Conservation (phyloP, 1,284 basidiomycete genomes). For the Rugosomyces carneus region DNA sequence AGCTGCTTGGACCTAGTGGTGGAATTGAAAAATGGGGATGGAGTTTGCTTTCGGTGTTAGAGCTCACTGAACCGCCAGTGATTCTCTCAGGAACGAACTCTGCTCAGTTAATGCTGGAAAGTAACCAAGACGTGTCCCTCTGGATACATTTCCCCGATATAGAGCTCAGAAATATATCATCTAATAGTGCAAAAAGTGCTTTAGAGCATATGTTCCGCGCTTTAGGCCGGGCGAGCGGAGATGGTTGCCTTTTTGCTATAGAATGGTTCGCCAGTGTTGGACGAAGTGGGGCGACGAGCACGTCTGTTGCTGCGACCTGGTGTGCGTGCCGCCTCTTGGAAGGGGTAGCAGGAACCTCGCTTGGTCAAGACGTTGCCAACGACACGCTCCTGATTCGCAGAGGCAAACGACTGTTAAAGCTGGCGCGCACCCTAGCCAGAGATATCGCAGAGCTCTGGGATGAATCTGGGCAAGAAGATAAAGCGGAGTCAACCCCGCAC, state of each 20-base stretch:
- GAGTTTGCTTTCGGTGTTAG: conserved; percentile 70
- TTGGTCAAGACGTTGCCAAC: conserved; percentile 26
- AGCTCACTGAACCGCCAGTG: conserved; percentile 56
- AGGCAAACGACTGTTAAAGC: conserved; percentile 55
- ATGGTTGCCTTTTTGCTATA: conserved; percentile 64
- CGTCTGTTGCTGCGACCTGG: conserved; percentile 76
- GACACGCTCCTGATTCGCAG: conserved; percentile 18
- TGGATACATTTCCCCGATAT: conserved; percentile 53
- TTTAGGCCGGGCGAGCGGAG: conserved; percentile 66
- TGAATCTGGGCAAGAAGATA: conserved; percentile 21
- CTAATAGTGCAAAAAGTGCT: conserved; percentile 45
- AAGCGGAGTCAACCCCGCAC: conserved; percentile 18
- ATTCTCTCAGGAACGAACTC: conserved; percentile 39
- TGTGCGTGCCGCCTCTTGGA: conserved; percentile 71
- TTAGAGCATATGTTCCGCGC: conserved; percentile 67
- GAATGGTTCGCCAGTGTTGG: conserved; percentile 79
- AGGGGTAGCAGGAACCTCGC: conserved; percentile 50
- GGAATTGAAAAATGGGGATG: conserved; percentile 88
- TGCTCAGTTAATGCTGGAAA: conserved; percentile 57
- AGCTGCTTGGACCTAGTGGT: conserved; percentile 74
- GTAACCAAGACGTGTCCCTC: conserved; percentile 30
- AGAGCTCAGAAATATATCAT: conserved; percentile 56
- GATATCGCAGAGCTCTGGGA: conserved; percentile 72
- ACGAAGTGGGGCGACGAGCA: conserved; percentile 33
- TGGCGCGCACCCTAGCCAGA: conserved; percentile 56